A percentile compares a stretch with the other conserved stretches of the same genome.
Conservation (phyloP, 176 grass and related monocot species). For the Musa itinerans region DNA sequence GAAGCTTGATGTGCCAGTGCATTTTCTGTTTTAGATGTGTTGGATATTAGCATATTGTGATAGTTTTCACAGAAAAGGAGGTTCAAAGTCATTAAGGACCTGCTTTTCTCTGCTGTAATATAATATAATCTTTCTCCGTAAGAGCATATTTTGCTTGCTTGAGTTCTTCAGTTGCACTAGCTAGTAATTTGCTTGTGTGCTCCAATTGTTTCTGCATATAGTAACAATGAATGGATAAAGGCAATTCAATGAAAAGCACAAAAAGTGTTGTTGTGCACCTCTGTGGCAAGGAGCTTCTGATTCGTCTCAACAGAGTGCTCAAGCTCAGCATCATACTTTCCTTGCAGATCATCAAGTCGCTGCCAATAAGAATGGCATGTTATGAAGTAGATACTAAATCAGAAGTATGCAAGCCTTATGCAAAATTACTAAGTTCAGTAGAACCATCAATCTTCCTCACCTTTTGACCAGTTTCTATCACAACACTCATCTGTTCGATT, state of each 20-base stretch:
- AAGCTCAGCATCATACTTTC: slow-evolving; percentile 63
- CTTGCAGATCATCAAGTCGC: slow-evolving; percentile 68
- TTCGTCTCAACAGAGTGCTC: slow-evolving; percentile 53
- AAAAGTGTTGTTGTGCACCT: slow-evolving; percentile 34
- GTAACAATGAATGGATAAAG: neutral
- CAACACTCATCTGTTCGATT: slow-evolving; percentile 66
- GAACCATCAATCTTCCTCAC: slow-evolving; percentile 16
- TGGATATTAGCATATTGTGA: neutral
- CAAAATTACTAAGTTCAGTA: neutral
- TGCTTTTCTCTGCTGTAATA: slow-evolving; percentile 89
- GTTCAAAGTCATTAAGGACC: slow-evolving; percentile 25
- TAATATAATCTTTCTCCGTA: slow-evolving; percentile 83
- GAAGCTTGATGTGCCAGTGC: slow-evolving; percentile 85
- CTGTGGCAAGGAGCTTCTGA: slow-evolving; percentile 60
- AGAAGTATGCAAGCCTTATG: neutral
- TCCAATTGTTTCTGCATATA: slow-evolving; percentile 66
- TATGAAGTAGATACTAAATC: slow-evolving; percentile 4
- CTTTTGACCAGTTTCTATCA: slow-evolving; percentile 63
- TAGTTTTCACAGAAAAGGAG: neutral
- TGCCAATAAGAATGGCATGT: slow-evolving; percentile 26
- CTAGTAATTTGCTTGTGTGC: slow-evolving; percentile 67
- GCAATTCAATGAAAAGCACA: neutral
- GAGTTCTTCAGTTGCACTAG: slow-evolving; percentile 63
- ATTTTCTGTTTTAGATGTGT: slow-evolving; percentile 55
- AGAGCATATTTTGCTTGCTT: slow-evolving; percentile 78